phyloP scores from a whole-genome alignment of 805 yeast genomes.

The Suhomyces vadensis region DNA sequence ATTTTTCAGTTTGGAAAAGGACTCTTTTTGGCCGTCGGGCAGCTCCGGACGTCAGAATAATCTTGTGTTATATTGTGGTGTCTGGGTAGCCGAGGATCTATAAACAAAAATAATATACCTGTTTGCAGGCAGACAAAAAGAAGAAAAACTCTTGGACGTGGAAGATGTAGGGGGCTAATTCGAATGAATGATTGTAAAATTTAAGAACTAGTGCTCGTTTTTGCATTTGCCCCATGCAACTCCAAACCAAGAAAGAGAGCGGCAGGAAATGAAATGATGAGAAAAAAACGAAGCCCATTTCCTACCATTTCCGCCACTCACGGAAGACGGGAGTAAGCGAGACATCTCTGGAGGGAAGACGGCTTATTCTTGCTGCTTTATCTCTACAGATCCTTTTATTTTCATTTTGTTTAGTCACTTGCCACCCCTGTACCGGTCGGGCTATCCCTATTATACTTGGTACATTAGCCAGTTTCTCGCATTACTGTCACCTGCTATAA shows the following conservation, averaged over 20 bases:
- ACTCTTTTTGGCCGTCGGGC: background rate
- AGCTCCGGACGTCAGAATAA: background rate
- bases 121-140: background rate
- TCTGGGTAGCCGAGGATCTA: background rate
- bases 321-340: too few species aligned
- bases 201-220: background rate
- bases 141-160: background rate
- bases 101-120: background rate
- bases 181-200: background rate
- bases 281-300: too few species aligned
- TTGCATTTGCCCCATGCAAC: too few species aligned
- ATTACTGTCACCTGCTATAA: background rate
- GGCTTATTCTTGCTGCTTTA: too few species aligned
- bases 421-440: too few species aligned
- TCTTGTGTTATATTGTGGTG: background rate
- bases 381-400: too few species aligned
- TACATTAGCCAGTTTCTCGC: background rate
- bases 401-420: too few species aligned
- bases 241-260: too few species aligned
- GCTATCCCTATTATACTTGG: background rate
- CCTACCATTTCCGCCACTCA: too few species aligned
- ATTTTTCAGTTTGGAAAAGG: background rate
- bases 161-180: constrained; percentile 1
- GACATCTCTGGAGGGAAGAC: too few species aligned
- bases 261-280: too few species aligned